Evolutionary conservation across 192 early-diverging fungal genomes (phyloP), one percentile per base, ranked within the genome.

Genomic region (Coemansia sp.): DNA sequence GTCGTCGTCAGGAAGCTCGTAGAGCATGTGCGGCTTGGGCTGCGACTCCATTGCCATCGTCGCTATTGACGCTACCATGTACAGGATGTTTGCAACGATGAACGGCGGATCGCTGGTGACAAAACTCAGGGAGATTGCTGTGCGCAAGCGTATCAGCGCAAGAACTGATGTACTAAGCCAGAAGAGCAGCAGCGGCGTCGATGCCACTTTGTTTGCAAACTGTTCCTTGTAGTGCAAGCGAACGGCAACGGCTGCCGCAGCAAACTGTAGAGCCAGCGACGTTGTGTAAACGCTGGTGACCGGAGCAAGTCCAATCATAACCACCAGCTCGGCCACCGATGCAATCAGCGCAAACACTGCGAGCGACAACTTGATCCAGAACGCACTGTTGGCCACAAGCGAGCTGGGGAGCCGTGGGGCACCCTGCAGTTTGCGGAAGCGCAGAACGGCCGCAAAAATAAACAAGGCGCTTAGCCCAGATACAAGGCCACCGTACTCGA

Each of bases 171-270:
- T 70, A 9, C 67, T 59, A 20, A 82, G 60, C 80, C 80, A 82
- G 63, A 74, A 82, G 22, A 82, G 65, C 63, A 82, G 66, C 36
- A 82, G 75, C 22, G 56, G 45, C 6, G 74, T 76, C 9, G 75
- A 77, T 7, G 71, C 74, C 2, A 77, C 57, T 35, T 67, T 67
- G 61, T 52, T 75, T 34, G 46, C 35, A 29, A 75, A 54, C 61
- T 81, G 79, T 43, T 81, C 79, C 10, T 67, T 52, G 32, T 48
- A 52, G 46, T 81, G 79, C 52, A 81, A 61, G 35, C 60, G 40
- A 25, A 81, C 57, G 4, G 79, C 79, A 33, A 68, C 23, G 15
- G 48, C 67, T 0, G 56, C 64, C 3, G 73, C 79, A 15, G 23
- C 42, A 7, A 73, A 69, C 63, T 81, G 79, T 62, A 73, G 25